Conservation (phyloP, 352 stramenopile genomes). For the Elongisporangium senticosum region DNA sequence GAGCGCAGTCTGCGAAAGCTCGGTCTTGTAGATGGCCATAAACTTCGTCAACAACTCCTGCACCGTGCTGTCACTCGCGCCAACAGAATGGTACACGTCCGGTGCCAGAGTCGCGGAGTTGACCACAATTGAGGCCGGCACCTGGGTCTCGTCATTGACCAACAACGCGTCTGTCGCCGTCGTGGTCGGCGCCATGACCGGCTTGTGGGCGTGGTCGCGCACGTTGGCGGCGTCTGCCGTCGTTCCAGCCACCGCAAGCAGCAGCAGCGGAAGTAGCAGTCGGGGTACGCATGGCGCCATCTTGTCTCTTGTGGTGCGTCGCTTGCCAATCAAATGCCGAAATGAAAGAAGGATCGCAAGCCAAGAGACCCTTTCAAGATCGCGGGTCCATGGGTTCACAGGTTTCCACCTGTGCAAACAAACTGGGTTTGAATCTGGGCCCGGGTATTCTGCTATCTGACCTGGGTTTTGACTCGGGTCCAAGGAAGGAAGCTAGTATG, state of each 20-base stretch:
- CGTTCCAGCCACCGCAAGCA: not conserved
- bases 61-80: slow-evolving; percentile 17
- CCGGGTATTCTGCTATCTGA: no score
- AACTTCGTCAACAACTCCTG: slow-evolving; percentile 38
- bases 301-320: not conserved
- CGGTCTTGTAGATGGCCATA: slow-evolving; percentile 41
- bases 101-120: not conserved
- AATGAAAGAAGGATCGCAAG: not conserved
- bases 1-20: slow-evolving; percentile 37
- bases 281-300: not conserved
- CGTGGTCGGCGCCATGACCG: not conserved
- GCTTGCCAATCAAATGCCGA: not conserved
- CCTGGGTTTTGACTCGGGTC: no score
- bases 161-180: not conserved
- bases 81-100: slow-evolving; percentile 17
- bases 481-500: no score
- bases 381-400: not conserved
- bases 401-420: not conserved
- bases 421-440: no score
- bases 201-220: not conserved
- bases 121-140: not conserved
- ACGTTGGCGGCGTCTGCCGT: not conserved
- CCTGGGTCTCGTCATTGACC: not conserved
- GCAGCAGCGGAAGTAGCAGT: not conserved
- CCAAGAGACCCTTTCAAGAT: not conserved